A percentile compares a stretch with the other conserved stretches of the same genome.
Conservation (phyloP, 176 grass and related monocot species). For the Aegilops longissima region DNA sequence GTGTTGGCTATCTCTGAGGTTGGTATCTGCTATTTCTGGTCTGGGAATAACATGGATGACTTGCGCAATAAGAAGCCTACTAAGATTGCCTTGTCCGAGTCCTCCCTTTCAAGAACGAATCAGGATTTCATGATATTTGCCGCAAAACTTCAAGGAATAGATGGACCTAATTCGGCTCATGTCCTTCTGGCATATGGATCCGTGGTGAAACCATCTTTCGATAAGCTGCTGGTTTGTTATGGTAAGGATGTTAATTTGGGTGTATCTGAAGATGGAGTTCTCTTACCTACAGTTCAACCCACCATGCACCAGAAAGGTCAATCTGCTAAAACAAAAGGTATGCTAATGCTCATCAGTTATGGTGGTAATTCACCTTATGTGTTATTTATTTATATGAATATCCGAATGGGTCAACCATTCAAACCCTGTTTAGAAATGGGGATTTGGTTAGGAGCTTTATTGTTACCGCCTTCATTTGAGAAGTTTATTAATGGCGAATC, state of each 20-base stretch:
- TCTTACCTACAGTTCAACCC: slow-evolving; percentile 57
- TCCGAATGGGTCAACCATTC: neutral
- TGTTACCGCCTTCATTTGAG: slow-evolving; percentile 1
- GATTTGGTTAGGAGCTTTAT: neutral
- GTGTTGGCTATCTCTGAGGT: slow-evolving; percentile 86
- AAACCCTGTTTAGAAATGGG: neutral
- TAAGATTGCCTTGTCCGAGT: slow-evolving; percentile 54
- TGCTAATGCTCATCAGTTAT: neutral
- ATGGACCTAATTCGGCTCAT: slow-evolving; percentile 63
- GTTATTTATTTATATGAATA: neutral
- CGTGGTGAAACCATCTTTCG: slow-evolving; percentile 82
- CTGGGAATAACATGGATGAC: slow-evolving; percentile 54
- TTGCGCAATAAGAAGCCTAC: slow-evolving; percentile 72
- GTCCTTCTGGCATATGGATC: slow-evolving; percentile 83
- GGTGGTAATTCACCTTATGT: neutral
- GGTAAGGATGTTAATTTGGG: slow-evolving; percentile 72
- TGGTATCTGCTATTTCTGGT: slow-evolving; percentile 91
- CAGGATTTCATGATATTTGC: slow-evolving; percentile 62
- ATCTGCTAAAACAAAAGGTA: slow-evolving; percentile 67
- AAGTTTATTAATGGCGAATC: neutral
- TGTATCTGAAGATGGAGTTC: slow-evolving; percentile 61
- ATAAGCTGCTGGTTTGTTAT: slow-evolving; percentile 68
- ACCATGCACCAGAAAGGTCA: slow-evolving; percentile 47
- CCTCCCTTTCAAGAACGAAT: slow-evolving; percentile 45
- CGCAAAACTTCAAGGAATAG: slow-evolving; percentile 64